phyloP scores from a whole-genome alignment of 169 alveolate genomes.

The Hepatocystis sp. region DNA sequence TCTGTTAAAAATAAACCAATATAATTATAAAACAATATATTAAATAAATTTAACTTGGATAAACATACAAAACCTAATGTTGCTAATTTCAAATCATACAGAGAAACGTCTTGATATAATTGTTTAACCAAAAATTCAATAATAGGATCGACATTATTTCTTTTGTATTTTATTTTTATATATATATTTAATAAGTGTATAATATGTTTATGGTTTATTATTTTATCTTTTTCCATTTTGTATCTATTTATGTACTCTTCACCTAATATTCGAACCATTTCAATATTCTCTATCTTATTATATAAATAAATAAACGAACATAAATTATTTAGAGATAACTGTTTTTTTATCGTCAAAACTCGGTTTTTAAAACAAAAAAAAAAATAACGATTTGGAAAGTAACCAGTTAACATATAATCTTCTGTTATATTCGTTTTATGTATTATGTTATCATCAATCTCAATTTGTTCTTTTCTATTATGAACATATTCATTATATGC shows the following conservation, averaged over 20 bases:
- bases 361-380: slow-evolving; percentile 35
- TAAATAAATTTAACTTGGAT: slow-evolving; percentile 30
- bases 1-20: slow-evolving; percentile 11
- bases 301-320: slow-evolving; percentile 29
- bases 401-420: slow-evolving; percentile 40
- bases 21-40: slow-evolving; percentile 35
- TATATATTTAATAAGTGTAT: slow-evolving; percentile 58
- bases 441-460: neutral
- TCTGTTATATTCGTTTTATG: neutral
- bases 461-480: neutral
- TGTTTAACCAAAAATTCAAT: slow-evolving; percentile 6
- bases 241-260: slow-evolving; percentile 36
- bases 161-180: slow-evolving; percentile 42
- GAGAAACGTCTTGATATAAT: neutral
- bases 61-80: slow-evolving; percentile 40
- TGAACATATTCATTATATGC: neutral
- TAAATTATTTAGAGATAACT: slow-evolving; percentile 19
- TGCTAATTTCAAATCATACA: slow-evolving; percentile 27
- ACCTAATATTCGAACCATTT: slow-evolving; percentile 8
- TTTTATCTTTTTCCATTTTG: slow-evolving; percentile 23
- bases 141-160: neutral
- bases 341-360: slow-evolving; percentile 13
- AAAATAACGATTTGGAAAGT: slow-evolving; percentile 58
- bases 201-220: slow-evolving; percentile 21
- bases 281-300: slow-evolving; percentile 18